Evolutionary conservation across 495 filamentous ascomycete species (phyloP).

Genomic region (Xylaria scruposa): DNA sequence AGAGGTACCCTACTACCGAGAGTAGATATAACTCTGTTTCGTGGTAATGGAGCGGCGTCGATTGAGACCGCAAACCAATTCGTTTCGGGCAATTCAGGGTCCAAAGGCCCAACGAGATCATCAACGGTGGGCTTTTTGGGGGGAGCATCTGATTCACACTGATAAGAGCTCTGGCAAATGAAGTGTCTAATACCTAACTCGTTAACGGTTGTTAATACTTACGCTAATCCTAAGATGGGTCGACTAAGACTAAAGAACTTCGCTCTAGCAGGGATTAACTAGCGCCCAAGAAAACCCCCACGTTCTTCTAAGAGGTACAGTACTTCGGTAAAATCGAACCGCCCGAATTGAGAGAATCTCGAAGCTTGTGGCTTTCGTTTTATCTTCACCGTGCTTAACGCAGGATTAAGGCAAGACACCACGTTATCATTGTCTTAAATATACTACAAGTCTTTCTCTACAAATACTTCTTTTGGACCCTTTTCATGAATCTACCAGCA

Average conservation of each 20-base stretch:
- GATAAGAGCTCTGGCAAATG: constrained; percentile 23
- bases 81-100: constrained; percentile 3
- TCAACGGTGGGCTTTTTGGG: constrained; percentile 8
- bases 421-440: no score
- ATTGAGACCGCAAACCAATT: background rate
- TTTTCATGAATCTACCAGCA: no score
- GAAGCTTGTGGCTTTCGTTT: background rate
- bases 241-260: no score
- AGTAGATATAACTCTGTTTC: background rate
- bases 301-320: background rate
- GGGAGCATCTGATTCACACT: constrained; percentile 1
- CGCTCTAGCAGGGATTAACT: background rate
- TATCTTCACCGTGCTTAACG: no score
- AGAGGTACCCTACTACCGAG: background rate
- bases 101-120: background rate
- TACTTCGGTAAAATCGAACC: background rate
- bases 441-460: background rate
- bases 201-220: no score
- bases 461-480: background rate
- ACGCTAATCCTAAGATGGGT: constrained; percentile 7
- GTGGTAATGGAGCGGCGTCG: background rate
- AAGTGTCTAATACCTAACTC: background rate
- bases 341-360: background rate
- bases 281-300: background rate
- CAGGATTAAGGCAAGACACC: no score